These are phyloP conservation scores for Elasticomyces elasticus DNA, from an alignment of 495 filamentous ascomycete species.

Conservation along the genomic window DNA sequence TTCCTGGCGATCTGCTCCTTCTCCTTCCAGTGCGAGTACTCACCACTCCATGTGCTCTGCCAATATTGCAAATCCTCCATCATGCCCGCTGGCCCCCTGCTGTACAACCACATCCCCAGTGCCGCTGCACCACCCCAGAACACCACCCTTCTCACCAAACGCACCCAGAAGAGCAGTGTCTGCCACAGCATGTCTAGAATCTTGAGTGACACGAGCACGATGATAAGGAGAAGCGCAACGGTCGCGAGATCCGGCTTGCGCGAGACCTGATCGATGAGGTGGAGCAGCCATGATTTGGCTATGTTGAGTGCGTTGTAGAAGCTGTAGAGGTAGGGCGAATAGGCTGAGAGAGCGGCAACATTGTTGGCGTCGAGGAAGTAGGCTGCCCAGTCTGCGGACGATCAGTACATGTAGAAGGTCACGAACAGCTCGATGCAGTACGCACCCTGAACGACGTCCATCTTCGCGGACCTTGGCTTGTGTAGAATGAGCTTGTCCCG, in stretches of 20 bases:
- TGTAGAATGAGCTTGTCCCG: no score
- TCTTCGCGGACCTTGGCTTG: no score
- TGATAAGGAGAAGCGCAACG: conserved; percentile 43
- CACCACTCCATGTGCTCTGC: conserved; percentile 40
- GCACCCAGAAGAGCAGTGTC: conserved; percentile 64
- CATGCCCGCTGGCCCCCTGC: conserved; percentile 52
- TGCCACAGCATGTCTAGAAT: conserved; percentile 57
- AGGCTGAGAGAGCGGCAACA: neutral
- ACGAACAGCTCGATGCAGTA: no score
- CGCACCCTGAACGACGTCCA: no score
- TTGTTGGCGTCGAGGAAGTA: conserved; percentile 12
- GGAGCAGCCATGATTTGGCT: conserved; percentile 31
- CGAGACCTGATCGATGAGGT: conserved; percentile 41
- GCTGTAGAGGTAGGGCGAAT: conserved; percentile 14
- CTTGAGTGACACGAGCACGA: conserved; percentile 53
- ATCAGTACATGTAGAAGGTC: no score
- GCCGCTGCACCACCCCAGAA: conserved; percentile 49
- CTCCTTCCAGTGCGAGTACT: conserved; percentile 33
- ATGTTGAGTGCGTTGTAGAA: conserved; percentile 8
- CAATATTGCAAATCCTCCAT: conserved; percentile 48
- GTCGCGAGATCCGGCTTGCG: conserved; percentile 52
- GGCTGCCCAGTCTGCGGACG: conserved; percentile 23
- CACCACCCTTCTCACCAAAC: conserved; percentile 44
- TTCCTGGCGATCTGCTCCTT: conserved; percentile 12
- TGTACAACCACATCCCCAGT: conserved; percentile 47